A percentile compares a stretch with the other conserved stretches of the same genome.
phyloP scores from a whole-genome alignment of 305 asterid genomes.

The Lippia alba region DNA sequence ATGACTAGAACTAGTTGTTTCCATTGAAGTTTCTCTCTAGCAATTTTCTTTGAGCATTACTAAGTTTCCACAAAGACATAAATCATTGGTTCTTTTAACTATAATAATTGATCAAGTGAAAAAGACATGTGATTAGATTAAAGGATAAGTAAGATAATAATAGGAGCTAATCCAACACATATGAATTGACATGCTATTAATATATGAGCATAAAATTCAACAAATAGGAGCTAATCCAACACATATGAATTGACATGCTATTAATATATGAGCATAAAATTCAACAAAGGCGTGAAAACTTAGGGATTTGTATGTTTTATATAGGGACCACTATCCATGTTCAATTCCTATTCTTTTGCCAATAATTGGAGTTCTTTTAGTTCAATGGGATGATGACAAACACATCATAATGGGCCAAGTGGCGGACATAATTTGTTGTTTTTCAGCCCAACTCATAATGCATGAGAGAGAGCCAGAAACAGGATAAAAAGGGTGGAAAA shows the following conservation, averaged over 20 bases:
- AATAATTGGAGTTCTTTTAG: too few species aligned
- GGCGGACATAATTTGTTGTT: conserved; percentile 1
- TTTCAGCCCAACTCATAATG: conserved; percentile 30
- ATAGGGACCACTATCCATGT: conserved; percentile 28
- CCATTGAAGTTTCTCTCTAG: too few species aligned
- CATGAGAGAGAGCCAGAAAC: neutral
- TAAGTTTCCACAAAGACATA: too few species aligned
- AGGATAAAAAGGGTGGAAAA: neutral
- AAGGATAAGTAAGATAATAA: neutral
- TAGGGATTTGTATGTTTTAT: neutral
- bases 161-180: too few species aligned
- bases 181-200: too few species aligned
- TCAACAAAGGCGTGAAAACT: neutral
- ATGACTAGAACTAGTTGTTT: too few species aligned
- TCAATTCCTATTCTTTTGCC: neutral
- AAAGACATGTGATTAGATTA: neutral
- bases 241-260: too few species aligned
- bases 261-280: neutral
- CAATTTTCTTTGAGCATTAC: too few species aligned
- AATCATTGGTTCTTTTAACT: too few species aligned
- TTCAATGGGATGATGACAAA: neutral
- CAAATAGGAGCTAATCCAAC: neutral
- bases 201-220: neutral
- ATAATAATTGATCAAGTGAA: too few species aligned
- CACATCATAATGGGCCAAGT: conserved; percentile 10